Base-by-base conservation (phyloP, 2,329 filamentous ascomycete species). In the Botrytis pseudocinerea region DNA sequence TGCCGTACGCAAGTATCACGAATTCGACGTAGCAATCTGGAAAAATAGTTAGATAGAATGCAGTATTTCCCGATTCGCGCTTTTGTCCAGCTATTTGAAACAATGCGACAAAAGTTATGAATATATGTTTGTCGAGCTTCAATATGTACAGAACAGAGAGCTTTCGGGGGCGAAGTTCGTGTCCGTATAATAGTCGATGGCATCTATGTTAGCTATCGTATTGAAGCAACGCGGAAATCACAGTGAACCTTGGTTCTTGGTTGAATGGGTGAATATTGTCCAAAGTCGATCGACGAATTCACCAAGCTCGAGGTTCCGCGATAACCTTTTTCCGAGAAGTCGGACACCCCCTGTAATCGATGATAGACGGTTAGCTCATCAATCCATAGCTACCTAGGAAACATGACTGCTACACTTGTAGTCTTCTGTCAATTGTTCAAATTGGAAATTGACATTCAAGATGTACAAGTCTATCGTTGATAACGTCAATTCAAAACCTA, bases 381-480 rank as follows among this genome's bases (percentile, higher is more conserved):
- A 28, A 51, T n/a, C n/a, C 4, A 22, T 14, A 51, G 51, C n/a
- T 28, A 16, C n/a, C 51, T 16, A 57, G 14, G n/a, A 35, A 61
- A 61, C 32, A 35, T 28, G 35, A 20, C 38, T n/a, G 25, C 22
- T 61, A 42, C 25, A 18, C 42, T 20, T 42, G 12, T 28, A 28
- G 25, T 54, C 16, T 54, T 68, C 64, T 35, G 51, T 54, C 25
- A 40, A 4, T 54, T 22, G 22, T 16, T 40, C 59, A 61, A 9
- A 61, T 25, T 8, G 25, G 3, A 70, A 20, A 44, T 18, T 38
- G 38, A 5, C 54, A 28, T 38, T 62, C 51, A 61, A 59, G 25
- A 73, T 73, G 71, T 73, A 63, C 38, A 73, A 73, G 40, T 62
- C 71, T 61, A 16, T 68, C 18, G 40, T 22, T 16, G 18, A 44